Evolutionary conservation across 306 rosid genomes (phyloP).

Genomic region (Styphnolobium japonicum): DNA sequence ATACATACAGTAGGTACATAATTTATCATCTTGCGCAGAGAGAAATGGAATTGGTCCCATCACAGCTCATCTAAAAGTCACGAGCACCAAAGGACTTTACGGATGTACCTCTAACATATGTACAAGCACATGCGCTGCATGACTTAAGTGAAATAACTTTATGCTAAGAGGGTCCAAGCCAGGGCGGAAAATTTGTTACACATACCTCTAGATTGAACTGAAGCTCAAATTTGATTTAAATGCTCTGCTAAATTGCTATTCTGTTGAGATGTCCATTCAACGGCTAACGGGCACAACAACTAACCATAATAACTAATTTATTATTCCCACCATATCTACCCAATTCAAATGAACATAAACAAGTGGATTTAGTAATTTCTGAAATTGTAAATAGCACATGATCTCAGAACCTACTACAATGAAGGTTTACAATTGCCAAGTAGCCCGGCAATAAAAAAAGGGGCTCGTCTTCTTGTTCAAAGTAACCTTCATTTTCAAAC

Average conservation of each 20-base stretch:
- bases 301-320: no score
- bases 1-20: background rate
- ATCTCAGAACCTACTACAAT: background rate
- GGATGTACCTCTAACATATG: slow-evolving; percentile 22
- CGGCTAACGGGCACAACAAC: background rate
- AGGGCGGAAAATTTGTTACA: background rate
- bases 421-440: background rate
- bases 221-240: background rate
- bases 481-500: background rate
- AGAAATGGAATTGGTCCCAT: slow-evolving; percentile 32
- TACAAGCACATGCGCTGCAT: slow-evolving; percentile 29
- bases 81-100: slow-evolving; percentile 14
- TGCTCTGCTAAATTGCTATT: background rate
- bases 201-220: background rate
- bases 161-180: background rate
- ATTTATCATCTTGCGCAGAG: background rate
- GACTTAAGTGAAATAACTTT: background rate
- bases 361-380: background rate
- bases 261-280: background rate
- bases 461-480: background rate
- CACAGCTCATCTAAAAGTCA: slow-evolving; percentile 37
- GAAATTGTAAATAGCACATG: slow-evolving; percentile 5
- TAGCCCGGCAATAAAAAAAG: background rate
- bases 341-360: background rate
- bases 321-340: background rate